Percentiles rank a stretch among this genome's conserved stretches.
Conservation (phyloP, 163 green algal species). For the Scenedesmus sp. region DNA sequence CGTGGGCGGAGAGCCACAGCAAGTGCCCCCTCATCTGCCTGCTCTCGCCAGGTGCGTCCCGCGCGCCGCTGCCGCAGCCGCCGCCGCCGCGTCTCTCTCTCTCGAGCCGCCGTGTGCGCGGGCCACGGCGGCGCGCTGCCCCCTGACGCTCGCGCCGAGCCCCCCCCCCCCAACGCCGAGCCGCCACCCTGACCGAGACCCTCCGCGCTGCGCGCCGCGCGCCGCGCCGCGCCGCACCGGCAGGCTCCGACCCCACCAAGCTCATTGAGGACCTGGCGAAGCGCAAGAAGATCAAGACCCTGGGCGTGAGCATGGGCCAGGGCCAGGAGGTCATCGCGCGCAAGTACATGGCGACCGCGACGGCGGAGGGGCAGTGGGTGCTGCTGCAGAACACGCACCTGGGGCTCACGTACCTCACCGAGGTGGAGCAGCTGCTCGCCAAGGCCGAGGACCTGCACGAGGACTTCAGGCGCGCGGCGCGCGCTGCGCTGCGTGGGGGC, state of each 20-base stretch:
- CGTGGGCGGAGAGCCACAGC: slow-evolving; percentile 74
- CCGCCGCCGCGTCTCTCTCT: too few relatives aligned
- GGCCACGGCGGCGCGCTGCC: too few relatives aligned
- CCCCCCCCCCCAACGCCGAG: too few relatives aligned
- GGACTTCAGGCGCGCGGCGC: slow-evolving; percentile 47
- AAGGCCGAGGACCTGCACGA: slow-evolving; percentile 79
- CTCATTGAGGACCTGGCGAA: slow-evolving; percentile 95
- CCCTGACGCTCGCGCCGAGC: too few relatives aligned
- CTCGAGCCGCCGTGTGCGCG: too few relatives aligned
- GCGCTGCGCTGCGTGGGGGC: too few relatives aligned
- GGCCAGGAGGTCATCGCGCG: slow-evolving; percentile 84
- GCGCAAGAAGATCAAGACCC: slow-evolving; percentile 90
- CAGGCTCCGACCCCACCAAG: slow-evolving; percentile 90
- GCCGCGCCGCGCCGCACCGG: too few relatives aligned
- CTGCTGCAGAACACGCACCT: slow-evolving; percentile 98
- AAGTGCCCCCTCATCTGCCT: slow-evolving; percentile 93
- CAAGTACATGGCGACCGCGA: slow-evolving; percentile 86
- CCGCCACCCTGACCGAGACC: too few relatives aligned
- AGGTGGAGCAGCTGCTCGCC: slow-evolving; percentile 87
- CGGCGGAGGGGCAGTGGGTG: slow-evolving; percentile 92
- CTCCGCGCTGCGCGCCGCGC: too few relatives aligned
- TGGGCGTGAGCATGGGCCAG: slow-evolving; percentile 95
- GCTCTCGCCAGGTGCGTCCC: slow-evolving; percentile 75
- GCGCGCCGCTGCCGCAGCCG: too few relatives aligned
- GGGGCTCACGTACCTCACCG: slow-evolving; percentile 85